A percentile compares a stretch with the other conserved stretches of the same genome.
Conservation (phyloP, 2,329 filamentous ascomycete species). For the Herpotrichia juniperi region DNA sequence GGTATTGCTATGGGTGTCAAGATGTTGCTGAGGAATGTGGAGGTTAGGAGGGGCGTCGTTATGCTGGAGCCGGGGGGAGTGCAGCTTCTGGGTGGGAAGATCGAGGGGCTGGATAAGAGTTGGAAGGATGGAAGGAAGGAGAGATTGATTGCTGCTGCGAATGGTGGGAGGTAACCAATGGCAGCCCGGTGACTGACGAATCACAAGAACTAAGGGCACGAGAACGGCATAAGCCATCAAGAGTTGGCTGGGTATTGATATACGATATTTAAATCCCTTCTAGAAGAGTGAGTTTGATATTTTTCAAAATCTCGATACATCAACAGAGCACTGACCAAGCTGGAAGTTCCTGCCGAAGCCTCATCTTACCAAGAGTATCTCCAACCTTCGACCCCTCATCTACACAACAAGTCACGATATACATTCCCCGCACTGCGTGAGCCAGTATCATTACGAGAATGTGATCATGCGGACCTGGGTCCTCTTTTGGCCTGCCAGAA, state of each 20-base stretch:
- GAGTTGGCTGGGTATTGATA: too few species aligned
- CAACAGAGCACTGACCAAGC: too few species aligned
- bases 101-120: conserved; percentile 77
- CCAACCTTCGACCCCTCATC: too few species aligned
- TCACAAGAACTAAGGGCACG: not conserved
- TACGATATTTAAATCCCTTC: not conserved
- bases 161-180: not conserved
- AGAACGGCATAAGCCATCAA: too few species aligned
- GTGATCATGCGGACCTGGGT: not conserved
- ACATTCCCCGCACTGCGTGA: not conserved
- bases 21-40: conserved; percentile 69
- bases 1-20: conserved; percentile 81
- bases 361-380: too few species aligned
- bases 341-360: conserved; percentile 1
- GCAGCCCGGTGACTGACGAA: not conserved
- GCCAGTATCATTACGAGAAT: not conserved
- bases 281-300: not conserved
- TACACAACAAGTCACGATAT: not conserved
- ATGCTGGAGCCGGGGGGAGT: conserved; percentile 74
- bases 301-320: not conserved
- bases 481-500: not conserved
- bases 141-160: conserved; percentile 58
- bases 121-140: conserved; percentile 78
- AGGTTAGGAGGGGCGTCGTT: conserved; percentile 77
- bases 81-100: conserved; percentile 82